phyloP scores from a whole-genome alignment of 2,329 filamentous ascomycete species.

The Microdochium bolleyi region DNA sequence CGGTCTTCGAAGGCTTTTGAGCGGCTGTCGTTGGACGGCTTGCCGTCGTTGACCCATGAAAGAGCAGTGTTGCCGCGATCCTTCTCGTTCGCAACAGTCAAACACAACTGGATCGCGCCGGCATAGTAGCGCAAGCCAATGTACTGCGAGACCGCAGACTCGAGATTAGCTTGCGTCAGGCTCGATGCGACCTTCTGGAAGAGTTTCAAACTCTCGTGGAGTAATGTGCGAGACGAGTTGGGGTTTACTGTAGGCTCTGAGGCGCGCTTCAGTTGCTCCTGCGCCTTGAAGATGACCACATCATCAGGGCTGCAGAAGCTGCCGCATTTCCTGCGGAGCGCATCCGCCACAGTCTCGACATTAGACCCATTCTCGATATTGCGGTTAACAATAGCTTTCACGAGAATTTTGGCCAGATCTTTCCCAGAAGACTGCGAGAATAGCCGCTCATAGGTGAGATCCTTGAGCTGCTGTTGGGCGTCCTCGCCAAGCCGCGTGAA shows the following conservation, averaged over 20 bases:
- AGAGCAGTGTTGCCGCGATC: conserved; percentile 83
- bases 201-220: conserved; percentile 82
- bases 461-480: conserved; percentile 60
- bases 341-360: conserved; percentile 93
- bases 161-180: conserved; percentile 72
- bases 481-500: conserved; percentile 65
- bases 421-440: conserved; percentile 76
- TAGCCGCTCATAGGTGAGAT: conserved; percentile 79
- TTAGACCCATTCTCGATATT: conserved; percentile 97
- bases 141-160: conserved; percentile 72
- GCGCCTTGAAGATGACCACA: conserved; percentile 96
- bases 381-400: conserved; percentile 96
- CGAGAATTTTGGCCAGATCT: conserved; percentile 85
- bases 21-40: conserved; percentile 63
- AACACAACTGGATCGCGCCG: conserved; percentile 79
- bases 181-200: conserved; percentile 85
- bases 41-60: conserved; percentile 80
- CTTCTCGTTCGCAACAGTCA: conserved; percentile 74
- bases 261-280: conserved; percentile 87
- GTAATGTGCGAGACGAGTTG: conserved; percentile 66
- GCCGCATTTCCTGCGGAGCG: conserved; percentile 83
- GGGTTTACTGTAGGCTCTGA: conserved; percentile 69
- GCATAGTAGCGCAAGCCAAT: conserved; percentile 81
- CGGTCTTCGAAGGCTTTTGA: conserved; percentile 60
- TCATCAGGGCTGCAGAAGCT: conserved; percentile 97